Conservation (phyloP, 805 yeast genomes). For the Monosporozyma solicola region DNA sequence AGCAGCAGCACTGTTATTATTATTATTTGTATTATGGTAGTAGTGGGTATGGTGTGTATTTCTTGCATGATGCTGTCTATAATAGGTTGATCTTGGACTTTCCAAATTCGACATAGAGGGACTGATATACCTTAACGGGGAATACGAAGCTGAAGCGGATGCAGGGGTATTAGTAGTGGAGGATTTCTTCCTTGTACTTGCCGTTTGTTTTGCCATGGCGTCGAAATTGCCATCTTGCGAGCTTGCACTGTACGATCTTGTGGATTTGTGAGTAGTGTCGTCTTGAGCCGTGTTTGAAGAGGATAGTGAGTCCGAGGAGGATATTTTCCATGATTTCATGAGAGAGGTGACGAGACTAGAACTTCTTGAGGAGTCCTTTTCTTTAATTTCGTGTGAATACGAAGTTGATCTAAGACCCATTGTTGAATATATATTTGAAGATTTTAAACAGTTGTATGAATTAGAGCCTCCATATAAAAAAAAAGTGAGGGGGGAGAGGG, state of each 20-base stretch:
- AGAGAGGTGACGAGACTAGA: slow-evolving; percentile 18
- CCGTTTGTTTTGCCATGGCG: slow-evolving; percentile 22
- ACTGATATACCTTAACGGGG: slow-evolving; percentile 20
- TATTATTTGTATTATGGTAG: slow-evolving; percentile 7
- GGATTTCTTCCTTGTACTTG: slow-evolving; percentile 12
- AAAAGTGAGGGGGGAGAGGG: no score
- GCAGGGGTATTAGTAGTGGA: slow-evolving; percentile 1
- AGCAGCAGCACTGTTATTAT: not conserved
- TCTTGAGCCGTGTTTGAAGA: not conserved
- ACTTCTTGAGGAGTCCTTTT: slow-evolving; percentile 12
- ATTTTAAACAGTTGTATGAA: no score
- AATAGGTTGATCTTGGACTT: slow-evolving; percentile 11
- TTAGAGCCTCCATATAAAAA: no score
- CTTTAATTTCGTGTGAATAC: slow-evolving; percentile 16
- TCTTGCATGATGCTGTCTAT: slow-evolving; percentile 8
- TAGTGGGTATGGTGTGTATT: slow-evolving; percentile 10
- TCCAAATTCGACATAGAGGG: slow-evolving; percentile 12
- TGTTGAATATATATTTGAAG: not conserved
- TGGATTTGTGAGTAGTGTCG: not conserved
- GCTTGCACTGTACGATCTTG: slow-evolving; percentile 1
- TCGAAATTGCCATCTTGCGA: slow-evolving; percentile 20
- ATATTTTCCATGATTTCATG: slow-evolving; percentile 25
- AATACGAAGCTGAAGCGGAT: slow-evolving; percentile 8
- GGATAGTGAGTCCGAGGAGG: slow-evolving; percentile 1
- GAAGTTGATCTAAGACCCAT: slow-evolving; percentile 25